Base-by-base conservation (phyloP, 306 rosid genomes). In the Crataegus laevigata region DNA sequence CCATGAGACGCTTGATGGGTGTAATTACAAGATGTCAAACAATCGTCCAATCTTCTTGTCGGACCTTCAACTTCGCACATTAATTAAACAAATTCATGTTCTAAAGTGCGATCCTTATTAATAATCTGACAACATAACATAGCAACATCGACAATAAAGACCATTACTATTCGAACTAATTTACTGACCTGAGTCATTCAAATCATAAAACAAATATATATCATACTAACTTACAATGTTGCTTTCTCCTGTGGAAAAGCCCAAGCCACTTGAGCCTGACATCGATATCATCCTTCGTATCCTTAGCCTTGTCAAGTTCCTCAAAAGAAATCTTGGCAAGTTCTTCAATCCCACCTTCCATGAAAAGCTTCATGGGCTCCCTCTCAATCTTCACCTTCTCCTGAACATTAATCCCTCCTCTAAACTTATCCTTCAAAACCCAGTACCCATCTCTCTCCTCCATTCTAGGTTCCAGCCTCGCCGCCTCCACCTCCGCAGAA, bases 181-280 rank as follows among this genome's bases (percentile, higher is more conserved):
- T 38, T 38, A 1, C 43, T 38, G 11, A 38, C 2, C 43, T 9
- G 8, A 24, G n/a, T 22, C 9, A 66, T 43, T 3, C 15, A 79
- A 82, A 59, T 24, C 50, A 52, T 28, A 51, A 30, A 51, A 18
- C 24, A 25, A 19, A 25, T 25, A n/a, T n/a, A 21, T 32, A 66
- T n/a, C 58, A n/a, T 30, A 8, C n/a, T 14, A 62, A 82, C 97
- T 91, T 76, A 94, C 98, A 91, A 0, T 94, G 98, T 64, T 91
- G 93, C 72, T 91, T 94, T 85, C 98, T 91, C 67, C 91, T 81
- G 71, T 94, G 97, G 78, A 94, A 94, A 61, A 91, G 97, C 54
- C 97, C 98, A 67, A 94, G 97, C 98, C 98, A 94, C 73, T 94
- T 94, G 81, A 94, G 98, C 74, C 98, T 86, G 5, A 90, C 97